Conservation (phyloP, 257 asterid genomes). For the Penstemon davidsonii region DNA sequence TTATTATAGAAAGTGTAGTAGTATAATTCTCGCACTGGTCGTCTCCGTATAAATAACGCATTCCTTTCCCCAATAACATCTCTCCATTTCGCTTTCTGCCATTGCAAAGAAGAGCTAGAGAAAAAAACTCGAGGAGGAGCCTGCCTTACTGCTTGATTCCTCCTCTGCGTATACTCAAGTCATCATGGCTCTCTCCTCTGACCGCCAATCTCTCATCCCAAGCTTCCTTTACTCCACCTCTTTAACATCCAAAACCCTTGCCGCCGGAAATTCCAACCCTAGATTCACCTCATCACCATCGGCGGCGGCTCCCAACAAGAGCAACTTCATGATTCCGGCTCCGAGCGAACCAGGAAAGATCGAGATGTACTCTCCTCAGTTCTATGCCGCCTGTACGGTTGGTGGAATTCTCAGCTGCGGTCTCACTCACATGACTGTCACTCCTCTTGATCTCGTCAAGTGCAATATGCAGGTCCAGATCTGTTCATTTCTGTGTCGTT, state of each 20-base stretch:
- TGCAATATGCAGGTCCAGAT: slow-evolving; percentile 95
- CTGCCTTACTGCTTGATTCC: slow-evolving; percentile 26
- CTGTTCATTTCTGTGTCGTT: slow-evolving; percentile 23
- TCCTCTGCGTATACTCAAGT: neutral
- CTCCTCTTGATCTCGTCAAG: slow-evolving; percentile 96
- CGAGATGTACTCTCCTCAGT: slow-evolving; percentile 79
- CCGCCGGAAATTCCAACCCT: slow-evolving; percentile 30
- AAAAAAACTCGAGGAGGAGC: slow-evolving; percentile 27
- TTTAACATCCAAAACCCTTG: slow-evolving; percentile 42
- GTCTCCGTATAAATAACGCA: slow-evolving; percentile 27
- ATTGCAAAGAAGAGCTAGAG: slow-evolving; percentile 3
- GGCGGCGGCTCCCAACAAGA: slow-evolving; percentile 25
- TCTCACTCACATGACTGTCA: slow-evolving; percentile 89
- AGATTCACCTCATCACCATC: slow-evolving; percentile 24
- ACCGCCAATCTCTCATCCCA: slow-evolving; percentile 78
- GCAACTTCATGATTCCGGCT: slow-evolving; percentile 57
- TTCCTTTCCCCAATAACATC: slow-evolving; percentile 26
- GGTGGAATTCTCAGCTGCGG: slow-evolving; percentile 97
- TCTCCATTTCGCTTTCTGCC: slow-evolving; percentile 25
- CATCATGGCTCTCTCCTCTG: slow-evolving; percentile 46
- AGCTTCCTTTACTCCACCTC: slow-evolving; percentile 58
- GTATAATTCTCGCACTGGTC: slow-evolving; percentile 12
- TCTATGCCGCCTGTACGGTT: slow-evolving; percentile 76
- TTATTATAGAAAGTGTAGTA: too few relatives aligned
- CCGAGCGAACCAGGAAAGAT: slow-evolving; percentile 77